Evolutionary conservation across 2,329 filamentous ascomycete genomes (phyloP), one percentile per base, ranked within the genome.

Genomic region (Monilinia polystroma): DNA sequence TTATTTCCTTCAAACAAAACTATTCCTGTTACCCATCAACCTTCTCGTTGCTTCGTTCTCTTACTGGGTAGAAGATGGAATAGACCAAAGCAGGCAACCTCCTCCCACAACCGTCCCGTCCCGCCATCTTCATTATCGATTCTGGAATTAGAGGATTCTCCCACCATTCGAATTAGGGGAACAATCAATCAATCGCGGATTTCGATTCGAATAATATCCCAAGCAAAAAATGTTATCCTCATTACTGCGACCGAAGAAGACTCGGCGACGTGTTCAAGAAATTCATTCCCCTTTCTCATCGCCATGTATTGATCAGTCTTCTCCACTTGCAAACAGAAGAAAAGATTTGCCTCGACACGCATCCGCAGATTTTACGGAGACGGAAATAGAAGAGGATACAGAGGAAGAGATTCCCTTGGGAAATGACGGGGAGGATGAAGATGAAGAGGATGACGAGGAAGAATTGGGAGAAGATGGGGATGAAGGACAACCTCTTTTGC

Each of bases 321-420:
- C 75, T 11, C 70, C 72, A 26, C 57, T 69, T 12, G 70, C 67
- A 45, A 70, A 67, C 20, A 67, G 72, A 54, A 58, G 66, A 67
- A 66, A 70, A 65, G 67, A 64, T 59, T 71, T 66, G 7, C 49
- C 60, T 59, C 71, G 72, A 49, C 73, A 75, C 76, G 85, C 86
- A 66, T 85, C 84, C 2, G 87, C 86, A 68, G 87, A 89, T 75
- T 89, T 88, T 70, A 88, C 86, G 58, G 86, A 88, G 74, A 84
- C 82, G 49, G 86, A 88, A 67, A 84, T 87, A 63, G 81, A 81
- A 4, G 72, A 74, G 16, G 80, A 71, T n/a, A 67, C 68, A 41
- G 68, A 71, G 38, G 69, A 72, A 3, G 68, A 73, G 10, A 63
- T 66, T 10, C 58, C 64, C n/a, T 47, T 35, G 32, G 68, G 72